Base-by-base conservation (phyloP, 140 eudicot species). In the Cichorium intybus region DNA sequence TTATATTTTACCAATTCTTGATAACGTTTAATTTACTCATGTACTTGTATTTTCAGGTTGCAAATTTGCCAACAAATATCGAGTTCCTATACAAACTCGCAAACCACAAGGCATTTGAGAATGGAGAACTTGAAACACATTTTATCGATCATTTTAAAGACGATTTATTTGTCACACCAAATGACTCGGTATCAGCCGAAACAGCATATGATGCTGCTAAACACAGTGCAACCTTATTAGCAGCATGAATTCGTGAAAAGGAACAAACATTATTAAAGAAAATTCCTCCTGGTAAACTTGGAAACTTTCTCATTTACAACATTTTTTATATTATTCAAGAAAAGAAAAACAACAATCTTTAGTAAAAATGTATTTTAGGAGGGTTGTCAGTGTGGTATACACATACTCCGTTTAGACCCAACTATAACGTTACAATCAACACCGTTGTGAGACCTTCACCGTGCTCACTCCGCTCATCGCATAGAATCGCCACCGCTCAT, bases 11-110 rank as follows among this genome's bases (percentile, higher is more conserved):
- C n/a, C n/a, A n/a, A n/a, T n/a, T n/a, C n/a, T n/a, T n/a, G n/a
- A n/a, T n/a, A n/a, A n/a, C n/a, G n/a, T n/a, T n/a, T n/a, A n/a
- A n/a, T n/a, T n/a, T n/a, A n/a, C n/a, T n/a, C n/a, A n/a, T n/a
- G n/a, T n/a, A n/a, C n/a, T n/a, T n/a, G 96, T 92, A 48, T 60
- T 21, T 71, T 27, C 87, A 92, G 98, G 93, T 92, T 66, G 98
- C 93, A 23, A 96, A 96, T 66, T 60, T 92, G 84, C 98, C 98
- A 39, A 92, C 98, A 58, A 92, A 92, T 77, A 85, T 92, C 22
- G 86, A 81, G 80, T 92, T 92, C 54, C 81, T 92, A 29, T 70
- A 62, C 45, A 88, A 85, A 71, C 87, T 92, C 58, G 95, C 98
- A 31, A 81, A 71, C 64, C 98, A 92, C 68, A 66, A 49, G 60